Evolutionary conservation across 106 monocot species (phyloP), one percentile per base, ranked within the genome.

Genomic region (Dendrobium huoshanense): DNA sequence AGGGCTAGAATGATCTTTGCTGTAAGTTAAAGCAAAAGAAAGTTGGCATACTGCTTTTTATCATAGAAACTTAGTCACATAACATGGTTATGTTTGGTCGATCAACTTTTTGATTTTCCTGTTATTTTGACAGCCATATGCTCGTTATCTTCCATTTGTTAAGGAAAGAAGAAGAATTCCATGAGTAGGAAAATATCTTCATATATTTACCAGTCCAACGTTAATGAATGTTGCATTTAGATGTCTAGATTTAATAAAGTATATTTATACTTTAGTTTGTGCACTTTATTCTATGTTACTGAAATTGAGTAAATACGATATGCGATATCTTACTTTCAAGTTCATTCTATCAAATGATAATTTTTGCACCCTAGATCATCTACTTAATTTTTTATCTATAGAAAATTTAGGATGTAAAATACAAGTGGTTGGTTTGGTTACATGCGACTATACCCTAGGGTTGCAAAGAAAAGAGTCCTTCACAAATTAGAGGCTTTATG

Each of bases 1-100:
- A 89, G 87, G 80, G 91, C 86, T 10, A 82, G 94, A 17, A 88
- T 91, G 88, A 81, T 90, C 68, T 80, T 95, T 77, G 87, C 90
- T 37, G 97, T 94, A 94, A 88, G 93, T 83, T 41, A 20, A 37
- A 67, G 37, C 70, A 70, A 70, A 70, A 70, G 70, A 70, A 33
- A 70, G 16, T 37, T 22, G 15, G 15, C 37, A 3, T 70, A 33
- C 70, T 68, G 10, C 29, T 31, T 31, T 11, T 68, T 9, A 68
- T 24, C 27, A 68, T 29, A 27, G 68, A 58, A 58, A 20, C 58
- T 0, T 13, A 13, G 61, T 24, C 4, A 8, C 61, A 61, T 16
- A 17, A 19, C 13, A 19, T 10, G 3, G 16, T 54, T 54, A 13
- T 56, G 56, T 56, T 56, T 56, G 10, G 3, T 56, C n/a, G n/a